Evolutionary conservation across 169 alveolate species (phyloP).

Genomic region (Besnoitia besnoiti): DNA sequence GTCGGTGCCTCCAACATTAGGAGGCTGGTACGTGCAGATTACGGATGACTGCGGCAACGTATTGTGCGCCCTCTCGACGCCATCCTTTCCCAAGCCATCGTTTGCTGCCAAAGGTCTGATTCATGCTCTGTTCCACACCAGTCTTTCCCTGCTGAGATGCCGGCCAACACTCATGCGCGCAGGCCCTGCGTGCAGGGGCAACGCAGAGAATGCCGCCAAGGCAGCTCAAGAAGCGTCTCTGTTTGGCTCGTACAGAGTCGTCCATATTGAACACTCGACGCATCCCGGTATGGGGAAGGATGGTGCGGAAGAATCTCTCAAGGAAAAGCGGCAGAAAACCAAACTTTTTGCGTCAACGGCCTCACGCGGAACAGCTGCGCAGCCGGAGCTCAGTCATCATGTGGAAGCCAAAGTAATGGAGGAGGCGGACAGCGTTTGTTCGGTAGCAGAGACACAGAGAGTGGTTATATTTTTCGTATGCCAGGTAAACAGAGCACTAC

Average conservation of each 20-base stretch:
- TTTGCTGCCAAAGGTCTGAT: not conserved
- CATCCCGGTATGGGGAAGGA: no score
- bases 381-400: no score
- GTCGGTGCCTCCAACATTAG: not conserved
- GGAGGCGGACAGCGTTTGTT: no score
- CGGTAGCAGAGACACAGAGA: no score
- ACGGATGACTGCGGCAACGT: not conserved
- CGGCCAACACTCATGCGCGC: not conserved
- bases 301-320: no score
- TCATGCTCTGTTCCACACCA: not conserved
- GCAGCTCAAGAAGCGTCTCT: not conserved
- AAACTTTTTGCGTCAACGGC: no score
- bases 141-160: not conserved
- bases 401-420: no score
- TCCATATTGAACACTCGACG: not conserved
- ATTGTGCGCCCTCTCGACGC: not conserved
- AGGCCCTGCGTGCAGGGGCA: not conserved
- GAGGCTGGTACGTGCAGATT: constrained; percentile 24
- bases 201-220: no score
- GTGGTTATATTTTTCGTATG: not conserved
- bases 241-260: not conserved
- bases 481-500: not conserved
- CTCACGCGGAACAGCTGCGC: no score
- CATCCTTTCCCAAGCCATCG: not conserved
- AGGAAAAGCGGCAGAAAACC: no score